These are phyloP conservation scores for Solanum ahanhuiri DNA, from an alignment of 257 asterid species.

Conservation along the genomic window DNA sequence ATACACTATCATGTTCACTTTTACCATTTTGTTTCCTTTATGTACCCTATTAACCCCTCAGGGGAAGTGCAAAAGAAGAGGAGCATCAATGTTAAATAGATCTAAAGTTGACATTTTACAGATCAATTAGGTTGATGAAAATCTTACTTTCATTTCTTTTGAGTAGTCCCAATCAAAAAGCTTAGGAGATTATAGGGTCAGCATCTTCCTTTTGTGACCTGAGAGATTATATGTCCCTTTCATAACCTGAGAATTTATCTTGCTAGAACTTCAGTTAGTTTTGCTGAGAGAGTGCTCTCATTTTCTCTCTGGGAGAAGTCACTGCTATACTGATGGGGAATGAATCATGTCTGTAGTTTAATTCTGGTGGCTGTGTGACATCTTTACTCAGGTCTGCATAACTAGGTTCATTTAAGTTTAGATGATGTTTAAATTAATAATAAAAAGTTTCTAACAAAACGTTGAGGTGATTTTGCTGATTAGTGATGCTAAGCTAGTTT, in stretches of 20 bases:
- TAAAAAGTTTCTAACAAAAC: background rate
- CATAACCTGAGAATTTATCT: background rate
- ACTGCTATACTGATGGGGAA: background rate
- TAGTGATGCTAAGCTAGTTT: background rate
- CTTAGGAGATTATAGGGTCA: background rate
- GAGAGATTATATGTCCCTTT: background rate
- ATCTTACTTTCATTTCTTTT: no score
- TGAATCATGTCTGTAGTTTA: background rate
- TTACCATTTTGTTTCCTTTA: background rate
- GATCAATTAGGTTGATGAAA: background rate
- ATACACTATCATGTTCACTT: background rate
- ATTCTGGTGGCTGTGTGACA: background rate
- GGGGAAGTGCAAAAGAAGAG: background rate
- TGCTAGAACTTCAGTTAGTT: background rate
- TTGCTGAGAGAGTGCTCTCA: background rate
- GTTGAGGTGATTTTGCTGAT: background rate
- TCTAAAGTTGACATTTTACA: background rate
- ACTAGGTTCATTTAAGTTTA: background rate
- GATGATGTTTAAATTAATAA: background rate
- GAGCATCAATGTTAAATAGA: background rate
- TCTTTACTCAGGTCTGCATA: background rate
- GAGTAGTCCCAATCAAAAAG: no score
- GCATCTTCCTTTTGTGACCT: background rate
- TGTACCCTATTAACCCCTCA: background rate
- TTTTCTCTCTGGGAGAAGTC: background rate